These are phyloP conservation scores for Hondaea fermentalgiana DNA, from an alignment of 108 stramenopile species.

Conservation along the genomic window DNA sequence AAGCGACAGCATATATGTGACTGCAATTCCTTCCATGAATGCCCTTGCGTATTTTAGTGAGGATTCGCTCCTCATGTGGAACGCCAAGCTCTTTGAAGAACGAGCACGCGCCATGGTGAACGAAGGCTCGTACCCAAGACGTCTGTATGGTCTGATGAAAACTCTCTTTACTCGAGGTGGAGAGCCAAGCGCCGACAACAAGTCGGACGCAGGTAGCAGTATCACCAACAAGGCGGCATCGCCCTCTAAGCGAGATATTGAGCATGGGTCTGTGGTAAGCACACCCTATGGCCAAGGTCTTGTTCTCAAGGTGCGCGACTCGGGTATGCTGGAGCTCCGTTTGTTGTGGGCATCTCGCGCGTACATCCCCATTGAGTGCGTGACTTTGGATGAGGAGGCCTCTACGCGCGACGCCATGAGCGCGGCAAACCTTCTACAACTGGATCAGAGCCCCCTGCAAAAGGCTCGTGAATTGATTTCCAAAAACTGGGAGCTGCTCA, in stretches of 20 bases:
- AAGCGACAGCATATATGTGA: neutral
- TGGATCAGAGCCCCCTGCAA: neutral
- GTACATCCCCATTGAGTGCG: neutral
- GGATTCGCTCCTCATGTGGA: neutral
- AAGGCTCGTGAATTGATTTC: neutral
- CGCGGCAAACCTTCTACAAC: neutral
- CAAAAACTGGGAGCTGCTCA: constrained; percentile 12
- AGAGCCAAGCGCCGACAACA: neutral
- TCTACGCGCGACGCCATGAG: neutral
- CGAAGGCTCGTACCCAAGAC: neutral
- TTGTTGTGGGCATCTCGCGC: neutral
- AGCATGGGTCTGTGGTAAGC: neutral
- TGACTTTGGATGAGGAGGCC: neutral
- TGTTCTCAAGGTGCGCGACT: neutral
- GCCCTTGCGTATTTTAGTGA: neutral
- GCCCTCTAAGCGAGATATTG: neutral
- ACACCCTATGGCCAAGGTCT: neutral
- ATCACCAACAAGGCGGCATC: neutral
- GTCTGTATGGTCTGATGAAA: neutral
- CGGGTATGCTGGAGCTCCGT: neutral
- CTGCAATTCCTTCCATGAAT: neutral
- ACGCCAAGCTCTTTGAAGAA: neutral
- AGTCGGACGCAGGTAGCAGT: neutral
- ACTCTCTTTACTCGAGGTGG: neutral
- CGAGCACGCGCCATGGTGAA: neutral